A percentile compares a stretch with the other conserved stretches of the same genome.
phyloP scores from a whole-genome alignment of 495 filamentous ascomycete species.

The Tuber borchii region DNA sequence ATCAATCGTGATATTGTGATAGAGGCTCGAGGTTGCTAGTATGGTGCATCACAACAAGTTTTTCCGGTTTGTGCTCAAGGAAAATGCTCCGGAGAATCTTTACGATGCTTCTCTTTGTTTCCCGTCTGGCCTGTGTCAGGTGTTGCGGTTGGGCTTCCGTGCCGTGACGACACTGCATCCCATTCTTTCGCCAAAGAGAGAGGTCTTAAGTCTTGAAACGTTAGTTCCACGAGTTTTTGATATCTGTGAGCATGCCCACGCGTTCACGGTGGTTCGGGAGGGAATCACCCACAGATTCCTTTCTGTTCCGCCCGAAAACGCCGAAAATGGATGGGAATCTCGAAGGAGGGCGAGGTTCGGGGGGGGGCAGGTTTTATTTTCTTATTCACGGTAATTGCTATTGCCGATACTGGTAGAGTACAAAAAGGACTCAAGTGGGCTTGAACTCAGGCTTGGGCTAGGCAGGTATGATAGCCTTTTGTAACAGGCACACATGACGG shows the following conservation, averaged over 20 bases:
- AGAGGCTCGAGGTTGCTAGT: not conserved
- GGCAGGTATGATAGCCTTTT: slow-evolving; percentile 14
- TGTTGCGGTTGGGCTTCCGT: not conserved
- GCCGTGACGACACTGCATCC: not conserved
- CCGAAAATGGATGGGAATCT: slow-evolving; percentile 21
- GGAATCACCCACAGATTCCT: not conserved
- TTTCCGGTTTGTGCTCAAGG: not conserved
- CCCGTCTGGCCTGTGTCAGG: not conserved
- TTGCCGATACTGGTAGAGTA: not conserved
- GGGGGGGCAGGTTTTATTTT: slow-evolving; percentile 16
- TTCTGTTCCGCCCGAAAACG: slow-evolving; percentile 17
- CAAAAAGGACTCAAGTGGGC: not conserved
- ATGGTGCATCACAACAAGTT: not conserved
- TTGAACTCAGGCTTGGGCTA: not conserved
- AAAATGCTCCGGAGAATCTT: too few species aligned
- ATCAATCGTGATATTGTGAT: not conserved
- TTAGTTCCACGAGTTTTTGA: not conserved
- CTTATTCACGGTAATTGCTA: not conserved
- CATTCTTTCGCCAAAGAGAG: not conserved
- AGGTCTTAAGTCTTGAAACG: not conserved
- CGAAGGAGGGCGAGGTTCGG: slow-evolving; percentile 10
- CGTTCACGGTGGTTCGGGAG: not conserved
- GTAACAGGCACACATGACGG: slow-evolving; percentile 38
- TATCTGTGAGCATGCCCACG: not conserved
- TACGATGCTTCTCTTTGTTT: not conserved